Evolutionary conservation across 345 rosid species (phyloP).

Genomic region (Sonneratia alba): DNA sequence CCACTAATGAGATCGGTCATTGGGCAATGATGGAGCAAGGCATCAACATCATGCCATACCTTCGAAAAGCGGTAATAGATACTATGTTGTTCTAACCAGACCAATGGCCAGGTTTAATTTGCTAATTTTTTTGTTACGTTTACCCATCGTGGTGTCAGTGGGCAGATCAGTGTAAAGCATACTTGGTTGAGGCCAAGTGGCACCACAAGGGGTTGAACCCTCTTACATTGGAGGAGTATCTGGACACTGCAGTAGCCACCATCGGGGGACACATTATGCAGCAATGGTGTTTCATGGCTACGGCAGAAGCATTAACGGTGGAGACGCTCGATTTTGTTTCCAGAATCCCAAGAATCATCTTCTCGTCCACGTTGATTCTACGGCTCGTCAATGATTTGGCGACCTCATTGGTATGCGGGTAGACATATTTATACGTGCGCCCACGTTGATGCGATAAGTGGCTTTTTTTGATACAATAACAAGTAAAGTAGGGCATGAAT

Average conservation of each 20-base stretch:
- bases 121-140: no score
- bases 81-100: no score
- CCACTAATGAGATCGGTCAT: slow-evolving; percentile 15
- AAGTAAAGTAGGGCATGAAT: neutral
- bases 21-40: slow-evolving; percentile 3
- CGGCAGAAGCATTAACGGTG: neutral
- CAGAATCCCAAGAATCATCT: neutral
- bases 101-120: no score
- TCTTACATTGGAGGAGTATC: neutral
- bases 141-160: no score
- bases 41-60: slow-evolving; percentile 11
- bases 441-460: neutral
- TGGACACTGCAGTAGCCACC: slow-evolving; percentile 5
- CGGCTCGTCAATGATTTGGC: slow-evolving; percentile 12
- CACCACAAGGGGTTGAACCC: neutral
- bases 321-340: slow-evolving; percentile 6
- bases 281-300: neutral
- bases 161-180: neutral
- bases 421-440: neutral
- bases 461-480: neutral
- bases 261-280: neutral
- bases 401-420: slow-evolving; percentile 9
- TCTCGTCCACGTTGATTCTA: slow-evolving; percentile 1
- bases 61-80: slow-evolving; percentile 8
- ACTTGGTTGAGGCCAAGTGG: neutral